These are phyloP conservation scores for Spergularia bocconei DNA, from an alignment of 148 eudicot species.

Conservation along the genomic window DNA sequence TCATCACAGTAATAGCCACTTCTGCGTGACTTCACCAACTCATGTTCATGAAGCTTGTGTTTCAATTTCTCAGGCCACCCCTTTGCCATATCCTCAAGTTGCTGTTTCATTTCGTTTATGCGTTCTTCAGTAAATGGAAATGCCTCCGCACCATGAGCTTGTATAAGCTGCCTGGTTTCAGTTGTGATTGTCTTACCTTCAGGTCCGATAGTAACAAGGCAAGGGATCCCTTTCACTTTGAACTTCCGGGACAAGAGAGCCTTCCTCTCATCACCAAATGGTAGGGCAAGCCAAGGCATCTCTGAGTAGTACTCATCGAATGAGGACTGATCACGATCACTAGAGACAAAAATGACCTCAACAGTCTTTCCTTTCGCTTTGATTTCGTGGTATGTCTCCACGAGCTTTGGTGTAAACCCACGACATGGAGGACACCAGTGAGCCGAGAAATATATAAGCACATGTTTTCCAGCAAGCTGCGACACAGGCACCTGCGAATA, in stretches of 20 bases:
- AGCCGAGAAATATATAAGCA: conserved; percentile 60
- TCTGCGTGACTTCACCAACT: conserved; percentile 27
- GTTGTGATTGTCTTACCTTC: conserved; percentile 45
- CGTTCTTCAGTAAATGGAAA: conserved; percentile 58
- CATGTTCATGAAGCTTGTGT: conserved; percentile 36
- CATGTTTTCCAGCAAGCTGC: conserved; percentile 50
- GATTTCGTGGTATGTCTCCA: conserved; percentile 45
- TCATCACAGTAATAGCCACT: conserved; percentile 22
- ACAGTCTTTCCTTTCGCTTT: conserved; percentile 46
- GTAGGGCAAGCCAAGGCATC: conserved; percentile 66
- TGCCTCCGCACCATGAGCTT: conserved; percentile 45
- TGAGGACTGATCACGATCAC: conserved; percentile 44
- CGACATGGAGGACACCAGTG: conserved; percentile 71
- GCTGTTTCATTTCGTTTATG: conserved; percentile 31
- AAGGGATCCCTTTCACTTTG: conserved; percentile 47
- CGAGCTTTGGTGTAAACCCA: conserved; percentile 47
- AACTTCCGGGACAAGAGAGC: conserved; percentile 34
- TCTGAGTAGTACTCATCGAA: conserved; percentile 41
- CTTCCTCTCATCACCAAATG: conserved; percentile 53
- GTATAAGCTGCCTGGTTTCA: conserved; percentile 37
- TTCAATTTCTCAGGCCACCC: conserved; percentile 45
- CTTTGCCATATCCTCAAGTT: conserved; percentile 39
- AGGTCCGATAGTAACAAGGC: conserved; percentile 45
- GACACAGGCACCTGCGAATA: conserved; percentile 46
- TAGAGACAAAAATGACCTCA: conserved; percentile 52